Percentiles rank a stretch among this genome's conserved stretches.
Conservation (phyloP, 176 grass and related monocot species). For the Leersia perrieri region DNA sequence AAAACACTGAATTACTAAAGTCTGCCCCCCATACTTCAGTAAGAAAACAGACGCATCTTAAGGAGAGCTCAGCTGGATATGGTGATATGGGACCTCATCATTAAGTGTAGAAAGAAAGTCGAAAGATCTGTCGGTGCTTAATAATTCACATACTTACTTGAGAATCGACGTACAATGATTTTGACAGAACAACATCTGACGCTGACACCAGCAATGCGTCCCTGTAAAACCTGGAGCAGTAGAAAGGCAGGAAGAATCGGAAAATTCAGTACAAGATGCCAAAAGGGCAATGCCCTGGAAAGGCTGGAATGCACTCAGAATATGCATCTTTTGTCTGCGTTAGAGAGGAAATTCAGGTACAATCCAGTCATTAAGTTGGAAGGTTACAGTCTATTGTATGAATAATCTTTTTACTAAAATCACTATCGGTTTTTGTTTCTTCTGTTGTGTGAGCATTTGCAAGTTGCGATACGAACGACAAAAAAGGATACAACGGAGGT, state of each 20-base stretch:
- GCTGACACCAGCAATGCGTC: neutral
- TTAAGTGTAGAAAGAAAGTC: neutral
- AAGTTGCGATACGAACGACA: neutral
- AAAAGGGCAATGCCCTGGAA: neutral
- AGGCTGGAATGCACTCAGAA: neutral
- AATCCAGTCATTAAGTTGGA: neutral
- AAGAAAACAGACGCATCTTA: neutral
- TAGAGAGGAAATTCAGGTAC: slow-evolving; percentile 1
- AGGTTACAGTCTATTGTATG: neutral
- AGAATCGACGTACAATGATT: slow-evolving; percentile 29
- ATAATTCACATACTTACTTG: neutral
- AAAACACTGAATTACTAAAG: neutral
- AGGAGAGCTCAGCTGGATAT: neutral
- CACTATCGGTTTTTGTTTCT: neutral
- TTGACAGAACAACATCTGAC: slow-evolving; percentile 31
- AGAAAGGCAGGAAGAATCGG: neutral
- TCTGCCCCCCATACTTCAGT: neutral
- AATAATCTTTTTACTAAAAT: slow-evolving; percentile 10
- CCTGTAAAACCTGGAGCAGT: neutral
- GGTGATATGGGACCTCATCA: neutral
- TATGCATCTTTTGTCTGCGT: neutral
- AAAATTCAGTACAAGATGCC: neutral
- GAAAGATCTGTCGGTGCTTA: slow-evolving; percentile 6
- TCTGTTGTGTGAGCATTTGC: neutral
- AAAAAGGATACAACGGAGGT: neutral